Conservation (phyloP, 2,329 filamentous ascomycete genomes). For the Trichoderma citrinoviride region DNA sequence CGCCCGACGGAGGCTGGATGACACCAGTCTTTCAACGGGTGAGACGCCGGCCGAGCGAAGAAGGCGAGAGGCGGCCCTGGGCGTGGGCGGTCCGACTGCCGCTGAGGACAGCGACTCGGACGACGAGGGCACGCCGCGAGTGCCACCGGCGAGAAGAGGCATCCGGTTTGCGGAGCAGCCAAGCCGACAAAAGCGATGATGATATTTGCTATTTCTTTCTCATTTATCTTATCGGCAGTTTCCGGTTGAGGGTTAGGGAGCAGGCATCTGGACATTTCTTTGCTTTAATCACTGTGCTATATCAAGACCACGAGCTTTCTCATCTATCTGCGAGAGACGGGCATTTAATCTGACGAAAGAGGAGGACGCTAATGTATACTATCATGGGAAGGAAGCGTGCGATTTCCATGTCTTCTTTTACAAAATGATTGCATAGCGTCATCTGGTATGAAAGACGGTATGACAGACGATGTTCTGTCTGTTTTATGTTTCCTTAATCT, state of each 20-base stretch:
- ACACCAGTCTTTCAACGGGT: conserved; percentile 33
- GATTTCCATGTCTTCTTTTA: neutral
- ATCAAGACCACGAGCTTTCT: neutral
- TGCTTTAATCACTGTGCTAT: neutral
- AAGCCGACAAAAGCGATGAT: conserved; percentile 9
- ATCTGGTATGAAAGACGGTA: neutral
- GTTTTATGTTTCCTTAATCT: neutral
- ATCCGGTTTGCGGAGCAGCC: conserved; percentile 59
- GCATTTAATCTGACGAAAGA: neutral
- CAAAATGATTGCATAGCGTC: neutral
- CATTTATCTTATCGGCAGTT: neutral
- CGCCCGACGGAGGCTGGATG: neutral
- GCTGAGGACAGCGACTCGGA: conserved; percentile 51
- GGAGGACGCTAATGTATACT: neutral
- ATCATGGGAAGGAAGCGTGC: too few relatives aligned
- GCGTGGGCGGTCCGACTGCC: conserved; percentile 48
- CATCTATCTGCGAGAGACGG: neutral
- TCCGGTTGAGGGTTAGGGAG: neutral
- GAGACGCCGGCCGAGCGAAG: conserved; percentile 75
- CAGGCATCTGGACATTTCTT: neutral
- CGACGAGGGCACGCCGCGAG: conserved; percentile 56
- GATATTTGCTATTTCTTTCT: neutral
- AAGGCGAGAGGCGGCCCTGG: conserved; percentile 70
- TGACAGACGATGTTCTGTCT: neutral
- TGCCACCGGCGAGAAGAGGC: conserved; percentile 51